Percentiles rank a stretch among this genome's conserved stretches.
These are phyloP conservation scores for Hirsutella rhossiliensis DNA, from an alignment of 2,329 filamentous ascomycete genomes.

Conservation along the genomic window DNA sequence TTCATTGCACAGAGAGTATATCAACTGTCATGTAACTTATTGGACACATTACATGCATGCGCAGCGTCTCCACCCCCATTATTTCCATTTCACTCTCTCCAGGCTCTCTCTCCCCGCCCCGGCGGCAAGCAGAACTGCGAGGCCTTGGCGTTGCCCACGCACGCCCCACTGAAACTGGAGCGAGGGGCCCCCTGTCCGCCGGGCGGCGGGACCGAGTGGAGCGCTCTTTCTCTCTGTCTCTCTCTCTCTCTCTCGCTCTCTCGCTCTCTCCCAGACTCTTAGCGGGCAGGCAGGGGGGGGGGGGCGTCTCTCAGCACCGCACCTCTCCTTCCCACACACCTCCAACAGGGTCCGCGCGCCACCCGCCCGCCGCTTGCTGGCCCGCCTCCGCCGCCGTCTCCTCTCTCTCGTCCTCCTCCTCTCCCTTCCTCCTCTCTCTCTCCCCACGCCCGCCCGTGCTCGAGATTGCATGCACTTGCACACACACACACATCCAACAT, in stretches of 20 bases:
- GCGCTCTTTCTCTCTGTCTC: neutral
- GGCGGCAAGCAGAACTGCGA: too few species aligned
- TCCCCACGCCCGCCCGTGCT: too few species aligned
- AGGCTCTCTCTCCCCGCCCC: too few species aligned
- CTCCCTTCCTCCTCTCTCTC: neutral
- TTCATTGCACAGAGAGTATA: too few species aligned
- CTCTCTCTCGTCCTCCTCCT: conserved; percentile 5
- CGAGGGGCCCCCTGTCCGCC: neutral
- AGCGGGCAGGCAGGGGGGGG: too few species aligned
- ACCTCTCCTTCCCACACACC: neutral
- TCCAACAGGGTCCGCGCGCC: conserved; percentile 3
- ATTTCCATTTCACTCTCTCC: too few species aligned
- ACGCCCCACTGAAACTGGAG: too few species aligned
- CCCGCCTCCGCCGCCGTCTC: neutral
- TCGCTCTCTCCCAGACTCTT: neutral
- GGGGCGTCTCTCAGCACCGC: neutral
- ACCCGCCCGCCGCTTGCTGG: conserved; percentile 1
- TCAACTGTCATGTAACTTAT: too few species aligned
- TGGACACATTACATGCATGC: too few species aligned
- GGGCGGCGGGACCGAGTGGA: conserved; percentile 1
- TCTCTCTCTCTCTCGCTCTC: neutral
- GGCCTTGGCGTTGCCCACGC: too few species aligned
- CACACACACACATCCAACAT: neutral
- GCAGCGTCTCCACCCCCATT: too few species aligned
- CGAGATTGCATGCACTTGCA: neutral